Evolutionary conservation across 2,329 filamentous ascomycete species (phyloP).

Genomic region (Fusarium caatingaense): DNA sequence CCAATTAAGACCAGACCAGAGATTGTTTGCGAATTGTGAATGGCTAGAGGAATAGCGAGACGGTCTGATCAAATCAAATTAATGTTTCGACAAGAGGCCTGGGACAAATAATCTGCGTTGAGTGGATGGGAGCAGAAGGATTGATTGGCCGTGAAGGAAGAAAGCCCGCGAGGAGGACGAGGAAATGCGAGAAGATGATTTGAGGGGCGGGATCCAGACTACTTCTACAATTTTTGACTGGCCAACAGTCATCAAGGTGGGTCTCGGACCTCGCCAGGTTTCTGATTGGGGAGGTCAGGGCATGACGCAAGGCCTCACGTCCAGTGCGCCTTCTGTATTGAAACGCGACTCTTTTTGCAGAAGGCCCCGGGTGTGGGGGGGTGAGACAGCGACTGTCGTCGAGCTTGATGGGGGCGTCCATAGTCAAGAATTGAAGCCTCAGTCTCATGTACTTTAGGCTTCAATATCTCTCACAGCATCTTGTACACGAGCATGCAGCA

Average conservation of each 20-base stretch:
- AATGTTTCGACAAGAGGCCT: slow-evolving; percentile 46
- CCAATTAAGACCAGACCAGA: slow-evolving; percentile 43
- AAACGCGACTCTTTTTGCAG: neutral
- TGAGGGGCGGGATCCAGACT: slow-evolving; percentile 59
- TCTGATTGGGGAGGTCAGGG: slow-evolving; percentile 49
- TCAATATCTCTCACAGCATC: neutral
- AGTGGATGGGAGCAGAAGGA: slow-evolving; percentile 54
- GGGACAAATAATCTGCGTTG: slow-evolving; percentile 48
- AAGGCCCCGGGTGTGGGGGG: neutral
- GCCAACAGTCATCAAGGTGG: slow-evolving; percentile 59
- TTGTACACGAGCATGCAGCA: neutral
- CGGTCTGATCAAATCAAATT: slow-evolving; percentile 30
- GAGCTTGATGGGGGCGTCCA: neutral
- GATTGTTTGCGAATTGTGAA: slow-evolving; percentile 46
- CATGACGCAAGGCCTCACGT: slow-evolving; percentile 44
- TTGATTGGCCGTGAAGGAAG: slow-evolving; percentile 62
- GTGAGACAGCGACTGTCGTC: no score
- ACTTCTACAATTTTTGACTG: slow-evolving; percentile 61
- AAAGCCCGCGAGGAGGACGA: slow-evolving; percentile 55
- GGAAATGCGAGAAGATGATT: slow-evolving; percentile 63
- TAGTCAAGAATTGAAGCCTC: neutral
- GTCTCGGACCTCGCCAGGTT: slow-evolving; percentile 41
- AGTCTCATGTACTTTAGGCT: neutral
- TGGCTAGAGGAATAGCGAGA: slow-evolving; percentile 44
- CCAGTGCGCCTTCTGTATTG: neutral